phyloP scores from a whole-genome alignment of 2,329 filamentous ascomycete genomes.

The Cadophora malorum region DNA sequence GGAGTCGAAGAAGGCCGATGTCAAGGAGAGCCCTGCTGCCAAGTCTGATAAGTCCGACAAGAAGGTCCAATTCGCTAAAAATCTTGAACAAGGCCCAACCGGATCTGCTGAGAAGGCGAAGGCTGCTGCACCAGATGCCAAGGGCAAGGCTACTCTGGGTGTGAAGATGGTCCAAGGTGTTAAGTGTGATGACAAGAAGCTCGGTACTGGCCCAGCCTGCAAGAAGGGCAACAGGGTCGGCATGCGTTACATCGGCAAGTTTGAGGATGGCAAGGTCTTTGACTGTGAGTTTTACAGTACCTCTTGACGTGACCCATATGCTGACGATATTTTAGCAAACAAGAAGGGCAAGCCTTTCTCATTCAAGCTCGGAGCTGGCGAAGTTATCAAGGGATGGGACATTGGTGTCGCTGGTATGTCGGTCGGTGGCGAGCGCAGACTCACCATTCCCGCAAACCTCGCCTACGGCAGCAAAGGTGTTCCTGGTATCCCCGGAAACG shows the following conservation, averaged over 20 bases:
- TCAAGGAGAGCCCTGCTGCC: constrained; percentile 48
- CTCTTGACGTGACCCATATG: constrained; percentile 18
- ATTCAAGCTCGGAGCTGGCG: constrained; percentile 92
- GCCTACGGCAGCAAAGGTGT: constrained; percentile 87
- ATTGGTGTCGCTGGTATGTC: constrained; percentile 92
- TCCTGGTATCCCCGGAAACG: constrained; percentile 90
- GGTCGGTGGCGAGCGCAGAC: constrained; percentile 89
- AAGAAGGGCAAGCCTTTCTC: constrained; percentile 98
- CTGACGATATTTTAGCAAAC: constrained; percentile 68
- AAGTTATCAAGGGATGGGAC: constrained; percentile 99
- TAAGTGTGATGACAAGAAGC: constrained; percentile 93
- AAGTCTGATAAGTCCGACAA: constrained; percentile 73
- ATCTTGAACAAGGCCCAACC: constrained; percentile 95
- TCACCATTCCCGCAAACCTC: constrained; percentile 85
- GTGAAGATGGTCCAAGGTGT: constrained; percentile 87
- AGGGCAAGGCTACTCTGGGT: constrained; percentile 62
- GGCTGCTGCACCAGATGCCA: constrained; percentile 56
- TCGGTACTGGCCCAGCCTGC: constrained; percentile 80
- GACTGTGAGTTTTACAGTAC: constrained; percentile 69
- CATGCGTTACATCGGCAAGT: constrained; percentile 98
- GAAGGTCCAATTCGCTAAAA: constrained; percentile 99
- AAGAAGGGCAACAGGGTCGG: constrained; percentile 92
- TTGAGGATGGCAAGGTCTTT: constrained; percentile 92
- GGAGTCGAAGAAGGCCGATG: constrained; percentile 62
- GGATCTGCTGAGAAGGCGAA: constrained; percentile 62